Conservation (phyloP, 768 basidiomycete species). For the Steccherinum ochraceum region DNA sequence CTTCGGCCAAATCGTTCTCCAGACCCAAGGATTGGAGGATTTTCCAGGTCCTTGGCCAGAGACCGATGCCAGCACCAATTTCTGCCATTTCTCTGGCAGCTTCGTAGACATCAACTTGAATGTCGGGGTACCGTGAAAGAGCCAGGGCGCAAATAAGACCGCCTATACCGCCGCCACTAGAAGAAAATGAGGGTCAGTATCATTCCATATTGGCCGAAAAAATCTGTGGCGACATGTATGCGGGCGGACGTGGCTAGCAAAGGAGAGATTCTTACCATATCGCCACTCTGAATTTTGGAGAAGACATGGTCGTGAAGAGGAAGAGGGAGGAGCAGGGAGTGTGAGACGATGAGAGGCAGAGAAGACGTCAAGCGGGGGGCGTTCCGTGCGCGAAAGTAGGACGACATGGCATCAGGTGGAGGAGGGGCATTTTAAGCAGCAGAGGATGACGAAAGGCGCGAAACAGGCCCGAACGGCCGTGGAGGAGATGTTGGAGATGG, state of each 20-base stretch:
- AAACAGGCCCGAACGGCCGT: no score
- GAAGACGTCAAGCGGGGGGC: background rate
- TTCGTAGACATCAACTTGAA: conserved; percentile 29
- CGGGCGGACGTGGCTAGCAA: no score
- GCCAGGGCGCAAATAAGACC: conserved; percentile 23
- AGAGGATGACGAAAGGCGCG: background rate
- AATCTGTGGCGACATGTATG: no score
- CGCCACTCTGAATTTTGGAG: conserved; percentile 39
- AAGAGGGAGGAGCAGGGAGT: conserved; percentile 4
- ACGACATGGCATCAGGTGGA: no score
- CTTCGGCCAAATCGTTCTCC: conserved; percentile 17
- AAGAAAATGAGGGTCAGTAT: no score
- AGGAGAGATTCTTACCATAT: conserved; percentile 58
- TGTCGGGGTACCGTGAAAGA: conserved; percentile 20
- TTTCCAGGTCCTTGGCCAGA: conserved; percentile 31
- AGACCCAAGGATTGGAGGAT: conserved; percentile 22
- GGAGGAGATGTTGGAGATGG: background rate
- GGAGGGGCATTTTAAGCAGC: background rate
- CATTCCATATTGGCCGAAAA: no score
- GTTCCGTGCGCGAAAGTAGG: no score
- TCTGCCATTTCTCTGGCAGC: conserved; percentile 22
- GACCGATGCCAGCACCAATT: conserved; percentile 26
- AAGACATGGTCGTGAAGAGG: background rate
- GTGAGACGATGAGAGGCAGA: background rate
- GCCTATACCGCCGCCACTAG: conserved; percentile 24